These are phyloP conservation scores for Cercis canadensis DNA, from an alignment of 306 rosid species.

Conservation along the genomic window DNA sequence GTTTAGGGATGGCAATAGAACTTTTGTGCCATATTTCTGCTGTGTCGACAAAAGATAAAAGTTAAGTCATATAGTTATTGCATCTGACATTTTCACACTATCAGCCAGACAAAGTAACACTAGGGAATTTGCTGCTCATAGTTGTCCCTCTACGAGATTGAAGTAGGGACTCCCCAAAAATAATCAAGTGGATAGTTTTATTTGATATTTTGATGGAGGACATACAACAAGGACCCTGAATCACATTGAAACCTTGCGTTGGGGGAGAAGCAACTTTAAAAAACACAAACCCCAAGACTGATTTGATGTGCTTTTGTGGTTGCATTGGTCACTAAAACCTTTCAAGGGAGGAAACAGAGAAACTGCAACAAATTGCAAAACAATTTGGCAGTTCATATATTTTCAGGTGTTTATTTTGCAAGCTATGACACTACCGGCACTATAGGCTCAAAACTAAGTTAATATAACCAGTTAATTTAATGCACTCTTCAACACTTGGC, in stretches of 20 bases:
- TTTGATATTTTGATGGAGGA: neutral
- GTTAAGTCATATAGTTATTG: no score
- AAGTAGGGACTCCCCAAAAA: neutral
- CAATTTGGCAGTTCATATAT: neutral
- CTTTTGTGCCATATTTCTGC: neutral
- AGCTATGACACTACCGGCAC: neutral
- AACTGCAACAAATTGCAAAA: neutral
- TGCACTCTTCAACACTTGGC: neutral
- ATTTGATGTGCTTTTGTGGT: no score
- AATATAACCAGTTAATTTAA: neutral
- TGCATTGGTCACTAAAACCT: neutral
- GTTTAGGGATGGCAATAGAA: neutral
- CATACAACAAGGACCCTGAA: no score
- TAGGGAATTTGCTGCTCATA: neutral
- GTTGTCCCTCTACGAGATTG: neutral
- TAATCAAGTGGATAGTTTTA: neutral
- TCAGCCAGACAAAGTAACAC: neutral
- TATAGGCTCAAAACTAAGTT: neutral
- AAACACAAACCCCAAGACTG: no score
- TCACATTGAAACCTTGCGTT: no score
- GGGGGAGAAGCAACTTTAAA: no score
- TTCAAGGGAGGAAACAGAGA: no score
- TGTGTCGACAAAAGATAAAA: no score
- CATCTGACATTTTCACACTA: neutral
- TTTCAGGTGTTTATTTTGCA: neutral